These are phyloP conservation scores for Ogataea methanolica DNA, from an alignment of 805 yeast species.

Conservation along the genomic window DNA sequence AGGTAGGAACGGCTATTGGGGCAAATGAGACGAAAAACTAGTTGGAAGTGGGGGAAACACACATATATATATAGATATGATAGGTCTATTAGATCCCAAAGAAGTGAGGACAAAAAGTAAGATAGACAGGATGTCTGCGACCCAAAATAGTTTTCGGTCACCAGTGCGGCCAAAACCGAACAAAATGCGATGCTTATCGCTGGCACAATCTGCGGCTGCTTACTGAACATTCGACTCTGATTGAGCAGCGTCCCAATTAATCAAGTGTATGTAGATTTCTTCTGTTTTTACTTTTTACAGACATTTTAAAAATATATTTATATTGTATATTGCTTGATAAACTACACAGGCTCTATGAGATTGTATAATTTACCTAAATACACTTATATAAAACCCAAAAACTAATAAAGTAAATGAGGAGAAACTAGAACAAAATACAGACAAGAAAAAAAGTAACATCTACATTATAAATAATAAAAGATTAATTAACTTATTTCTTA, in stretches of 20 bases:
- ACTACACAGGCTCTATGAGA: too few relatives aligned
- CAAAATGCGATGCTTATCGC: too few relatives aligned
- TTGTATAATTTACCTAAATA: not conserved
- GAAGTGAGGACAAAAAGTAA: too few relatives aligned
- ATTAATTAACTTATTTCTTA: constrained; percentile 51
- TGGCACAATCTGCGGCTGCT: too few relatives aligned
- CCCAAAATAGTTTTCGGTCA: not conserved
- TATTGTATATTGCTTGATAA: not conserved
- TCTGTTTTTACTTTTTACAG: too few relatives aligned
- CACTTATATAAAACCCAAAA: constrained; percentile 1
- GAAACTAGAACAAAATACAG: constrained; percentile 1
- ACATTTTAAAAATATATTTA: constrained; percentile 1
- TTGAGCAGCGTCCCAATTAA: too few relatives aligned
- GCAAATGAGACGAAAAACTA: not conserved
- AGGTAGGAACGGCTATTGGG: not conserved
- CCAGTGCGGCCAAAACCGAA: too few relatives aligned
- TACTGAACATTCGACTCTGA: too few relatives aligned
- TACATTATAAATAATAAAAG: constrained; percentile 35
- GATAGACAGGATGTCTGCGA: too few relatives aligned
- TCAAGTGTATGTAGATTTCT: too few relatives aligned
- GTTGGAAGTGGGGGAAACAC: not conserved
- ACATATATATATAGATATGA: too few relatives aligned
- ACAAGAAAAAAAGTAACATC: not conserved
- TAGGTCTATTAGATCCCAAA: too few relatives aligned
- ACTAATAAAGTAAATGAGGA: constrained; percentile 1